These are phyloP conservation scores for Alternaria sp. DNA, from an alignment of 2,329 filamentous ascomycete species.

Conservation along the genomic window DNA sequence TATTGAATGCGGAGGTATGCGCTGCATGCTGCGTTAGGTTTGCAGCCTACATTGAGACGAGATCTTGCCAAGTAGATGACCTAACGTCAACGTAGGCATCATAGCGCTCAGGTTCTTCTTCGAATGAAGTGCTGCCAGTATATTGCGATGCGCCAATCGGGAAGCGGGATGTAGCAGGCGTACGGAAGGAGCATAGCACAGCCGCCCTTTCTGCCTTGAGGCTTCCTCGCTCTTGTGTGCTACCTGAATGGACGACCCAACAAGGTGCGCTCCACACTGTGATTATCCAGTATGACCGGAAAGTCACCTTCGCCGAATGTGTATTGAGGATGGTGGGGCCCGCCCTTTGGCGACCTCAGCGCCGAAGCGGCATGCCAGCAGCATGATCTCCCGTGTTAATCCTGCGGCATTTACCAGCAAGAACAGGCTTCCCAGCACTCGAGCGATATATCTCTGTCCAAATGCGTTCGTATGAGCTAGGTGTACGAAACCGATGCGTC, in stretches of 20 bases:
- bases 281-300: background rate
- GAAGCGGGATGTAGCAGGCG: background rate
- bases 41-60: too few relatives aligned
- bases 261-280: background rate
- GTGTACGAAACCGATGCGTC: background rate
- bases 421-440: background rate
- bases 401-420: background rate
- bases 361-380: background rate
- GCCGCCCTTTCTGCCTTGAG: background rate
- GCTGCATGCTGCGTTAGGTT: background rate
- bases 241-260: slow-evolving; percentile 1
- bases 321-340: background rate
- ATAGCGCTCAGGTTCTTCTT: too few relatives aligned
- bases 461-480: background rate
- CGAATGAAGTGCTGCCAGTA: too few relatives aligned
- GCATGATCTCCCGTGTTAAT: background rate
- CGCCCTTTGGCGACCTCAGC: background rate
- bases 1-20: background rate
- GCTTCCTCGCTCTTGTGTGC: background rate
- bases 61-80: too few relatives aligned
- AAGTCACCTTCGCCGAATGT: background rate
- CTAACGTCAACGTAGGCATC: too few relatives aligned
- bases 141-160: background rate
- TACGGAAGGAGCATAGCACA: background rate
- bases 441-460: background rate